A percentile compares a stretch with the other conserved stretches of the same genome.
These are phyloP conservation scores for Rhizoclosmatium sp. DNA, from an alignment of 192 early-diverging fungal species.

Conservation along the genomic window DNA sequence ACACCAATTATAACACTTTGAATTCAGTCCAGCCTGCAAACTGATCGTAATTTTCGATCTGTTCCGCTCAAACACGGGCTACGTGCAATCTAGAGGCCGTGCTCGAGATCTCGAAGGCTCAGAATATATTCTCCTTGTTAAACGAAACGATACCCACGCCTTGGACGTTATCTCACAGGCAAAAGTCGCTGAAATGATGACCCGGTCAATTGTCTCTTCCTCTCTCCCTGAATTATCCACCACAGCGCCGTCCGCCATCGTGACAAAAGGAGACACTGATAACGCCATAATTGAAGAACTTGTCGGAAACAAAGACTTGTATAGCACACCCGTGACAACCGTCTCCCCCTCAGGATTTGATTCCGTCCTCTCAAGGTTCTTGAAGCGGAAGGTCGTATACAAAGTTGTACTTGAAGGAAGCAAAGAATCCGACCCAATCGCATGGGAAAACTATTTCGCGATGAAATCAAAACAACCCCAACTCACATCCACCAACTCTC, in stretches of 20 bases:
- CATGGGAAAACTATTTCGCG: not conserved
- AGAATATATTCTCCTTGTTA: conserved; percentile 81
- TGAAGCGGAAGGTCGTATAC: conserved; percentile 22
- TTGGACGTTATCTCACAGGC: conserved; percentile 47
- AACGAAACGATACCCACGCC: conserved; percentile 50
- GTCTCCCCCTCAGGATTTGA: not conserved
- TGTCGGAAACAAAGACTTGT: not conserved
- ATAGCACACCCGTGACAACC: not conserved
- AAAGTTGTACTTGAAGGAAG: not conserved
- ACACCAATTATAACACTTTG: not conserved
- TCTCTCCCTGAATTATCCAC: no score
- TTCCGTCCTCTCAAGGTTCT: conserved; percentile 5
- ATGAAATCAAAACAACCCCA: not conserved
- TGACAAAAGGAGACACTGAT: conserved; percentile 4
- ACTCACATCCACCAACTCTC: not conserved
- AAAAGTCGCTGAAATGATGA: conserved; percentile 55
- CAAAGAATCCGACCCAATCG: not conserved
- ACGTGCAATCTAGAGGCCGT: conserved; percentile 92
- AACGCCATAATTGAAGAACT: not conserved
- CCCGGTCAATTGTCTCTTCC: conserved; percentile 26
- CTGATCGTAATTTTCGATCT: conserved; percentile 78
- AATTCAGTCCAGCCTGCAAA: conserved; percentile 50
- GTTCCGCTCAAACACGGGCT: conserved; percentile 77
- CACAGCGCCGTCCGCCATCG: not conserved
- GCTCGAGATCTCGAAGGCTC: conserved; percentile 76